phyloP scores from a whole-genome alignment of 176 grass and related monocot species.

The Musa itinerans region DNA sequence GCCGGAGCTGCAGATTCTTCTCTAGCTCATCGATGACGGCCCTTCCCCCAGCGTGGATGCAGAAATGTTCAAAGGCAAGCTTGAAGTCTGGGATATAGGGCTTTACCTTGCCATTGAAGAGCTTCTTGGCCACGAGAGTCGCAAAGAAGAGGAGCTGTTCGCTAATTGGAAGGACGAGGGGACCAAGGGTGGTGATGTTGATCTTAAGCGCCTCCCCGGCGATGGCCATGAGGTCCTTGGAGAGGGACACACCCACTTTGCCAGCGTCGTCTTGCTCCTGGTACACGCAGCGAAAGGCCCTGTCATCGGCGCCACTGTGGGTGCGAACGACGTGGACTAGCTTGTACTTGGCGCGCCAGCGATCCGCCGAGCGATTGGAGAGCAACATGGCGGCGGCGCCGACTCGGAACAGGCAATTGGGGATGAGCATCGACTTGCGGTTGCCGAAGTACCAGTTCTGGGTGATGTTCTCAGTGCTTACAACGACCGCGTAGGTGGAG shows the following conservation, averaged over 20 bases:
- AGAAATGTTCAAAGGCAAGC: slow-evolving; percentile 52
- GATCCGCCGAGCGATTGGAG: slow-evolving; percentile 21
- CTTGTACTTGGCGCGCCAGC: slow-evolving; percentile 31
- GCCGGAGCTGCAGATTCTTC: slow-evolving; percentile 41
- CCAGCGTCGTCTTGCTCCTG: slow-evolving; percentile 43
- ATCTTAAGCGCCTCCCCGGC: slow-evolving; percentile 42
- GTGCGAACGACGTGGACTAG: slow-evolving; percentile 46
- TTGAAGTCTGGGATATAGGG: slow-evolving; percentile 48
- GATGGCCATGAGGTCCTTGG: slow-evolving; percentile 51
- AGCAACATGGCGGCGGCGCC: slow-evolving; percentile 38
- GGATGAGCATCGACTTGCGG: slow-evolving; percentile 39
- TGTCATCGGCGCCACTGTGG: slow-evolving; percentile 30
- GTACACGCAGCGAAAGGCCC: slow-evolving; percentile 38
- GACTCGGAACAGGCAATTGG: slow-evolving; percentile 45
- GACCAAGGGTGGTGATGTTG: slow-evolving; percentile 46
- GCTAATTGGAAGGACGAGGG: slow-evolving; percentile 42
- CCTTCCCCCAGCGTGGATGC: slow-evolving; percentile 48
- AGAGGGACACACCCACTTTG: slow-evolving; percentile 31
- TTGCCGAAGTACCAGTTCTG: slow-evolving; percentile 51
- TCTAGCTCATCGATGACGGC: slow-evolving; percentile 55
- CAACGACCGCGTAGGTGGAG: slow-evolving; percentile 35
- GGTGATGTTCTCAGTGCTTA: slow-evolving; percentile 50
- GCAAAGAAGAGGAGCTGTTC: slow-evolving; percentile 46
- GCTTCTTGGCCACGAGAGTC: slow-evolving; percentile 23
- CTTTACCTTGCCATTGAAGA: slow-evolving; percentile 37